These are phyloP conservation scores for Monosporozyma solicola DNA, from an alignment of 805 yeast species.

Conservation along the genomic window DNA sequence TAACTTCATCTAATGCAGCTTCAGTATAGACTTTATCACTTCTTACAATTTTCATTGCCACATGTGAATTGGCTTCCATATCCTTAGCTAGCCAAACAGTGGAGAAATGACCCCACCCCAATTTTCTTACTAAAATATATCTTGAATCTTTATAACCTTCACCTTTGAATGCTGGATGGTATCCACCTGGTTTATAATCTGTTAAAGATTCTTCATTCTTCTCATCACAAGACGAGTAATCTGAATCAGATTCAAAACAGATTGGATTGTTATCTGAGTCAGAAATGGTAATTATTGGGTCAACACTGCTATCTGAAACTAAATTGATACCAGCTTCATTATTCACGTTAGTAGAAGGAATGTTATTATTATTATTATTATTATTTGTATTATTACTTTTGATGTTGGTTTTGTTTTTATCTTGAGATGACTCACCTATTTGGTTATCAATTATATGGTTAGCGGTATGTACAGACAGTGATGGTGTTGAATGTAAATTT, in stretches of 20 bases:
- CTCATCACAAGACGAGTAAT: slow-evolving; percentile 32
- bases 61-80: slow-evolving; percentile 49
- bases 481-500: neutral
- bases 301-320: slow-evolving; percentile 11
- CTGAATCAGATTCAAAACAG: slow-evolving; percentile 15
- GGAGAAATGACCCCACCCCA: slow-evolving; percentile 98
- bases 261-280: neutral
- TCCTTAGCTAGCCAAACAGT: slow-evolving; percentile 88
- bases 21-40: slow-evolving; percentile 87
- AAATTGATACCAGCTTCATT: neutral
- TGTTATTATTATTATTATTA: neutral
- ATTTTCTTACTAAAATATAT: slow-evolving; percentile 73
- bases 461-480: neutral
- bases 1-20: slow-evolving; percentile 90
- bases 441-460: neutral
- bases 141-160: slow-evolving; percentile 70
- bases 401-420: neutral
- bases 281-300: neutral
- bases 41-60: slow-evolving; percentile 89
- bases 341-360: neutral
- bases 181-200: slow-evolving; percentile 90
- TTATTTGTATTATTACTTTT: neutral
- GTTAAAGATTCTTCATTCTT: slow-evolving; percentile 74
- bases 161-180: slow-evolving; percentile 88
- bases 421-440: neutral